These are phyloP conservation scores for Conticribra guillardii DNA, from an alignment of 108 stramenopile genomes.

Conservation along the genomic window DNA sequence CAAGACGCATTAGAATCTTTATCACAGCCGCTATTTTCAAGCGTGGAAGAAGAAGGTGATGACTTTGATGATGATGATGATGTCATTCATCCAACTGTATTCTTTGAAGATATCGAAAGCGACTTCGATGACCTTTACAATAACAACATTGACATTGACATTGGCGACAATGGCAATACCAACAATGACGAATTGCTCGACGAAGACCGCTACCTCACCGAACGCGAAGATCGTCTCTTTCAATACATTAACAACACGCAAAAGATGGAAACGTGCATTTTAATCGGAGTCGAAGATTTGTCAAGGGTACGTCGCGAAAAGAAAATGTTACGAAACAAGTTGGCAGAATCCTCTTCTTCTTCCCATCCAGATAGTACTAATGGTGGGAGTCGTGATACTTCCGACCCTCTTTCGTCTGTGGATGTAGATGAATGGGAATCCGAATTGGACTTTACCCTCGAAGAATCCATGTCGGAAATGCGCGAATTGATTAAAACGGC, in stretches of 20 bases:
- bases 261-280: constrained; percentile 71
- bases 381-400: too few species aligned
- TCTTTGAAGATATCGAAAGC: too few species aligned
- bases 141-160: neutral
- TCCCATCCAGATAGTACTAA: too few species aligned
- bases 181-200: constrained; percentile 21
- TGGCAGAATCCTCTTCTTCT: too few species aligned
- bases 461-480: constrained; percentile 95
- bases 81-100: too few species aligned
- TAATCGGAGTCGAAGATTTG: constrained; percentile 84
- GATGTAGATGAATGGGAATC: too few species aligned
- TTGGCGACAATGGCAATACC: neutral
- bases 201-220: constrained; percentile 72
- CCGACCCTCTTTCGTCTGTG: too few species aligned
- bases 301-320: constrained; percentile 25
- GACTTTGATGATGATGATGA: too few species aligned
- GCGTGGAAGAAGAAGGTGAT: too few species aligned
- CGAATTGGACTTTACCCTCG: constrained; percentile 79
- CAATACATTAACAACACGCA: constrained; percentile 55
- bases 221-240: constrained; percentile 84
- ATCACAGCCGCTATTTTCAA: too few species aligned
- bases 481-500: constrained; percentile 91
- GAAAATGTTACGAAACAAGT: neutral
- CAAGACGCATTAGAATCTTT: too few species aligned
- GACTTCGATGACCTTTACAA: too few species aligned